Evolutionary conservation across 1,284 basidiomycete genomes (phyloP).

Genomic region (Fomitopsis pinicola): DNA sequence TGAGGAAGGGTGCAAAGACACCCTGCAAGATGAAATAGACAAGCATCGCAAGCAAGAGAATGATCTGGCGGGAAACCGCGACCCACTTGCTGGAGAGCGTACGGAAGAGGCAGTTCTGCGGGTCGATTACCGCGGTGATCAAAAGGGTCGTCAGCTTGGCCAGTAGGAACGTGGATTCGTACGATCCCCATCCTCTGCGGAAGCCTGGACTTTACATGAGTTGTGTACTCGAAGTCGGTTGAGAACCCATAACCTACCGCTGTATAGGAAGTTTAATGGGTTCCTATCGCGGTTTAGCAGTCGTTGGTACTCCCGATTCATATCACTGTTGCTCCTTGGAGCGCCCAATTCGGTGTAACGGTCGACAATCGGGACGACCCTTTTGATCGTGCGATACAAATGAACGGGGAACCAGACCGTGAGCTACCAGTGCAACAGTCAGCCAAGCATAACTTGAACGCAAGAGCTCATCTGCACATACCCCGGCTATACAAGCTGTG

Average conservation of each 20-base stretch:
- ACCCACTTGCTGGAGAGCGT: slow-evolving; percentile 45
- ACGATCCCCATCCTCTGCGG: slow-evolving; percentile 64
- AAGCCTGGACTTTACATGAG: slow-evolving; percentile 41
- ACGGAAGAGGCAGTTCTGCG: slow-evolving; percentile 74
- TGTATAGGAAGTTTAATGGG: slow-evolving; percentile 72
- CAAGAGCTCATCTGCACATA: slow-evolving; percentile 28
- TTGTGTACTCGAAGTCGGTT: slow-evolving; percentile 3
- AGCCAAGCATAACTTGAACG: background rate
- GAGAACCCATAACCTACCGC: slow-evolving; percentile 37
- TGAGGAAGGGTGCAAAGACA: slow-evolving; percentile 59
- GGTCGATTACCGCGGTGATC: slow-evolving; percentile 62
- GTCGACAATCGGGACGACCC: slow-evolving; percentile 64
- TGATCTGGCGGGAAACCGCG: slow-evolving; percentile 56
- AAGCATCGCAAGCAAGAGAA: slow-evolving; percentile 58
- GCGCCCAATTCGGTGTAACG: slow-evolving; percentile 69
- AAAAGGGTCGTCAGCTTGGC: slow-evolving; percentile 70
- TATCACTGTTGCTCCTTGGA: slow-evolving; percentile 48
- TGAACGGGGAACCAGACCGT: slow-evolving; percentile 73
- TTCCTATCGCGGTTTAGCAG: slow-evolving; percentile 62
- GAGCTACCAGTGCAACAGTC: slow-evolving; percentile 36
- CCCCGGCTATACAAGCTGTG: slow-evolving; percentile 46
- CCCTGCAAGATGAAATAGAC: slow-evolving; percentile 63
- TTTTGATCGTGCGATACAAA: slow-evolving; percentile 51
- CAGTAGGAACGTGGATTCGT: slow-evolving; percentile 57
- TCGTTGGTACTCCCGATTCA: slow-evolving; percentile 73